Conservation (phyloP, 1,284 basidiomycete genomes). For the Sporisorium sorghi region DNA sequence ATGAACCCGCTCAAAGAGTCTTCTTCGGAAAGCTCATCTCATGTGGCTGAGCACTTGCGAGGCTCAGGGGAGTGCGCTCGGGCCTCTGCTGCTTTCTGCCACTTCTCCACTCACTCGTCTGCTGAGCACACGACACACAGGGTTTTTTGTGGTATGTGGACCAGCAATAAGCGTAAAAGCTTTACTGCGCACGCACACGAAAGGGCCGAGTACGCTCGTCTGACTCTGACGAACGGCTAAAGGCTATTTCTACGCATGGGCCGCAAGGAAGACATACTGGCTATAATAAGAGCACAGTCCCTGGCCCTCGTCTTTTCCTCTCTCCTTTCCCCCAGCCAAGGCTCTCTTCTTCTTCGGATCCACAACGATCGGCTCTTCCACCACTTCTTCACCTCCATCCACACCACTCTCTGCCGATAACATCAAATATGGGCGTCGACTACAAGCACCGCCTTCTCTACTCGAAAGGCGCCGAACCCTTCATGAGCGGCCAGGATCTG, state of each 20-base stretch:
- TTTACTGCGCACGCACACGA: neutral
- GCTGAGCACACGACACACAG: slow-evolving; percentile 8
- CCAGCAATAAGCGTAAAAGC: no score
- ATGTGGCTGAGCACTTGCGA: neutral
- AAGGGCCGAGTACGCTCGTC: neutral
- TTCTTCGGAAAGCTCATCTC: neutral
- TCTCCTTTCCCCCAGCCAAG: neutral
- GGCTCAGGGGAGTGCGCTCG: slow-evolving; percentile 3
- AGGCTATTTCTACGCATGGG: neutral
- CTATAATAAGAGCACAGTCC: slow-evolving; percentile 6
- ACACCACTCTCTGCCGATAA: no score
- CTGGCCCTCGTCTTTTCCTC: neutral
- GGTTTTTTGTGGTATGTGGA: no score
- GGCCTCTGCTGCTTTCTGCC: neutral
- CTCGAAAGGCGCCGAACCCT: slow-evolving; percentile 10
- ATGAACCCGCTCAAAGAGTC: neutral
- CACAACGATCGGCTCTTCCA: neutral
- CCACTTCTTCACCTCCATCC: neutral
- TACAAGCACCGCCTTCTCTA: slow-evolving; percentile 24
- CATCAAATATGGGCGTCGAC: slow-evolving; percentile 1
- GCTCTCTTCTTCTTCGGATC: neutral
- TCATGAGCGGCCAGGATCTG: slow-evolving; percentile 19
- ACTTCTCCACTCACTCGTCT: neutral
- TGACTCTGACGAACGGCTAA: neutral
- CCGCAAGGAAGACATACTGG: neutral